Evolutionary conservation across 2,329 filamentous ascomycete genomes (phyloP), one percentile per base, ranked within the genome.

Genomic region (Diplodia intermedia): DNA sequence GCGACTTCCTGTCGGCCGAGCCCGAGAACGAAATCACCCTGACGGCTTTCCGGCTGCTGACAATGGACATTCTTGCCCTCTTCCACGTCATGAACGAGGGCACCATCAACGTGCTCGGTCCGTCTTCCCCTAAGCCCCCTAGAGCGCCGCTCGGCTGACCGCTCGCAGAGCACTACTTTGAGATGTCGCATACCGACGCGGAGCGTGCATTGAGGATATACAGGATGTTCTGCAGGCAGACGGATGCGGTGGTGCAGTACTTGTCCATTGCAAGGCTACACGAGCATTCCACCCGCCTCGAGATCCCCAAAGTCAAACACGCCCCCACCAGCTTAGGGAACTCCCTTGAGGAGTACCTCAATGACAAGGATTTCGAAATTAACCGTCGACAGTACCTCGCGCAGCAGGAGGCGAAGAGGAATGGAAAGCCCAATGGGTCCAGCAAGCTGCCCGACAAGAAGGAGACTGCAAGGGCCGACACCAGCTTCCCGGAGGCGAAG

Each of bases 41-140:
- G 72, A 96, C 93, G 11, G 94, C 96, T 33, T 99, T 98, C 77
- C 88, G 95, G 69, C 84, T 99, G 71, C 84, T 99, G 66, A 96
- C 97, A 23, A 85, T 97, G 74, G 95, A 99, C 79, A 84, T 99
- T 47, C 81, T 99, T 69, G 89, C 92, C 15, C 84, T 99, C 66
- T 99, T 97, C 82, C 93, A 97, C 75, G 92, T 95, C 56, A 90
- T 97, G 81, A 99, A 99, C 76, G 93, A 97, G 80, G 95, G 92
- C 60, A 92, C 97, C 76, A 99, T 99, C 81, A 97, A 97, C 79
- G 93, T 99, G 69, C 83, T 99, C 68, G 93, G 94, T 96, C 83
- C 71, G 88, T 76, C 66, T 65, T 15, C 20, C 68, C 50, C 62
- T 43, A 20, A 40, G 57, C 57, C 60, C 60, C 60, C 15, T 40